A percentile compares a stretch with the other conserved stretches of the same genome.
Evolutionary conservation across 1,284 basidiomycete species (phyloP).

Genomic region (Malassezia equina): DNA sequence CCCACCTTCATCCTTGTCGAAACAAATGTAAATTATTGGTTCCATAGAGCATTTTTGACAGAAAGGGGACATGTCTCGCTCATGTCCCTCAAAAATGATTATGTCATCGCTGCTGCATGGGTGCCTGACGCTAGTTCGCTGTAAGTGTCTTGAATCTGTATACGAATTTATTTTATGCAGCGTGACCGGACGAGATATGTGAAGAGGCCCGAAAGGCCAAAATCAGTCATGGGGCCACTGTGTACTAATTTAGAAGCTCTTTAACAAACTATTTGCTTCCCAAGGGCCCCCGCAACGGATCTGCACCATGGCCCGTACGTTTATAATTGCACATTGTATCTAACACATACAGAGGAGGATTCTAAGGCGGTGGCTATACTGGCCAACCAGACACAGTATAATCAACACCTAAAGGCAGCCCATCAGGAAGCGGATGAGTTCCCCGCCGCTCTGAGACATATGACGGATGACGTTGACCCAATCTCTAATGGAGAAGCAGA

Average conservation of each 20-base stretch:
- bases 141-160: background rate
- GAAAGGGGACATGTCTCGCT: too few species aligned
- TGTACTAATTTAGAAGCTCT: background rate
- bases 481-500: background rate
- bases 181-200: background rate
- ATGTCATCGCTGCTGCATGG: background rate
- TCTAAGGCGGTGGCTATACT: background rate
- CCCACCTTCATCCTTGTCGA: background rate
- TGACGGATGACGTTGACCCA: background rate
- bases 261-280: background rate
- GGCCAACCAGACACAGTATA: slow-evolving; percentile 6
- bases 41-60: too few species aligned
- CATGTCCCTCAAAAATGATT: background rate
- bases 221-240: background rate
- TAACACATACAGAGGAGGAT: background rate
- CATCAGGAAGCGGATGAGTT: background rate
- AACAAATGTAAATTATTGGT: background rate
- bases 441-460: background rate
- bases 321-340: background rate
- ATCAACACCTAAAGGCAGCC: slow-evolving; percentile 2
- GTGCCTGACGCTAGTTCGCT: background rate
- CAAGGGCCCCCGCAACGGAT: background rate
- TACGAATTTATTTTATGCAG: background rate
- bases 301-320: background rate
- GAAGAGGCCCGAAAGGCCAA: background rate